Evolutionary conservation across 306 rosid species (phyloP).

Genomic region (Lupinus albus): DNA sequence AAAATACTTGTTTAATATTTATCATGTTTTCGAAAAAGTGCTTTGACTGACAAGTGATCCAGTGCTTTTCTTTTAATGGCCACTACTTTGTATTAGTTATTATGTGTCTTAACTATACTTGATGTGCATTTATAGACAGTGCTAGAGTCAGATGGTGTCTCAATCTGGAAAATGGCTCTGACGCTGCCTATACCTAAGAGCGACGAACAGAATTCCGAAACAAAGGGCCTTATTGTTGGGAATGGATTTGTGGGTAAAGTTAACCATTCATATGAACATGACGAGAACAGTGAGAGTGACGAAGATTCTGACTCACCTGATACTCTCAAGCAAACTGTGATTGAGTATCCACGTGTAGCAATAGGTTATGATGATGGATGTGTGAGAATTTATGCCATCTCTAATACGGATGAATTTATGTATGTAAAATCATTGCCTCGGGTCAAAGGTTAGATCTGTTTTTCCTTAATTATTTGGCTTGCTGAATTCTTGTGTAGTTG

Average conservation of each 20-base stretch:
- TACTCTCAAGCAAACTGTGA: constrained; percentile 37
- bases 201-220: constrained; percentile 27
- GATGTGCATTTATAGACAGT: constrained; percentile 53
- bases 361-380: constrained; percentile 79
- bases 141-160: constrained; percentile 64
- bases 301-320: constrained; percentile 55
- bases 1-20: neutral
- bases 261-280: constrained; percentile 40
- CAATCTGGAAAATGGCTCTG: constrained; percentile 91
- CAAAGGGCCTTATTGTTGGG: constrained; percentile 28
- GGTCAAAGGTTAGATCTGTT: constrained; percentile 75
- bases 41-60: too few species aligned
- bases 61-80: neutral
- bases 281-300: constrained; percentile 63
- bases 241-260: constrained; percentile 52
- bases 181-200: constrained; percentile 41
- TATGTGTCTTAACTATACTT: constrained; percentile 3
- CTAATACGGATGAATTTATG: constrained; percentile 61
- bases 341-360: constrained; percentile 58
- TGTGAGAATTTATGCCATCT: constrained; percentile 65
- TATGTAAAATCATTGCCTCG: constrained; percentile 71
- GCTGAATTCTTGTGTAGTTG: neutral
- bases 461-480: constrained; percentile 20
- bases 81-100: neutral
- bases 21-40: neutral